These are phyloP conservation scores for Geosmithia flava DNA, from an alignment of 2,329 filamentous ascomycete species.

Conservation along the genomic window DNA sequence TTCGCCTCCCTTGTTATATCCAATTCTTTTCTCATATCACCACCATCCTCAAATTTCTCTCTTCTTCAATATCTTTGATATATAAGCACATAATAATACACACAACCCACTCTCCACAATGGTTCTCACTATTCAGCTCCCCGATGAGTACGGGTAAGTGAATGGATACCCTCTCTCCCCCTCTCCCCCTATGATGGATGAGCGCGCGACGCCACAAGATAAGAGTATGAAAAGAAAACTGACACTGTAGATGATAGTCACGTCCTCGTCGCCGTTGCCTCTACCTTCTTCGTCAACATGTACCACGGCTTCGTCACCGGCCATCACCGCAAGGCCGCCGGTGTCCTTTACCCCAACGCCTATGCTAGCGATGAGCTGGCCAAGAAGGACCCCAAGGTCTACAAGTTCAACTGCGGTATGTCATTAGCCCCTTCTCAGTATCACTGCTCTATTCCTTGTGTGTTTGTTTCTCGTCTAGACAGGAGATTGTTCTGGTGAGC, in stretches of 20 bases:
- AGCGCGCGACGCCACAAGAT: not conserved
- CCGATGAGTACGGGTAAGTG: constrained; percentile 37
- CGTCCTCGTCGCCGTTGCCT: constrained; percentile 44
- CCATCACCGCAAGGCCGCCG: constrained; percentile 36
- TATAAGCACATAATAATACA: not conserved
- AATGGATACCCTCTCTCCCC: too few relatives aligned
- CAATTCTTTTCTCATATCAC: too few relatives aligned
- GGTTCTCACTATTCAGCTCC: constrained; percentile 29
- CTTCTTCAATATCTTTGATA: too few relatives aligned
- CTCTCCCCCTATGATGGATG: not conserved
- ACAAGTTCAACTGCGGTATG: constrained; percentile 50
- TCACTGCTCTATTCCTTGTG: not conserved
- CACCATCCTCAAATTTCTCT: too few relatives aligned
- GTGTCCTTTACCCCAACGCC: constrained; percentile 41
- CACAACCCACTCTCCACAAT: constrained; percentile 16
- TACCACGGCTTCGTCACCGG: constrained; percentile 36
- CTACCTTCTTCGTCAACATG: constrained; percentile 44
- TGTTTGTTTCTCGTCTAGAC: not conserved
- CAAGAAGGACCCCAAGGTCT: constrained; percentile 39
- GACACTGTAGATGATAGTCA: constrained; percentile 32
- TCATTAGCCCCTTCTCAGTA: constrained; percentile 1
- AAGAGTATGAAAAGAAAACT: not conserved
- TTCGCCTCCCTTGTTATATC: too few relatives aligned
- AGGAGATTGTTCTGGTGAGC: too few relatives aligned
- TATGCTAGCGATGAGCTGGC: constrained; percentile 44